Evolutionary conservation across 176 grass and related monocot species (phyloP).

Genomic region (Zoysia pacifica): DNA sequence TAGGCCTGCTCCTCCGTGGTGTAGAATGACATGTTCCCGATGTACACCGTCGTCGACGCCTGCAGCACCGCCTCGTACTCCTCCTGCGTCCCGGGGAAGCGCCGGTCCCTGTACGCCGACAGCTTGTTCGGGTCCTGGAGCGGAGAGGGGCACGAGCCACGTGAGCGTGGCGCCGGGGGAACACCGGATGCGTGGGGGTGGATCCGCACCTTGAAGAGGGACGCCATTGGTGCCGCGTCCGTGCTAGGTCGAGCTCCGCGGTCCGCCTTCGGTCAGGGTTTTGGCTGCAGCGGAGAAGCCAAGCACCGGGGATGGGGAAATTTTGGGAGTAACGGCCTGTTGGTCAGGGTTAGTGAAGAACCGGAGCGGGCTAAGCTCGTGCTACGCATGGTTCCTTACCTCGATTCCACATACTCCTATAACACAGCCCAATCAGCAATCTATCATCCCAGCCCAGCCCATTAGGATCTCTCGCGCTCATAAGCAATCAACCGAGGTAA

Average conservation of each 20-base stretch:
- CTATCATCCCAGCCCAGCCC: not conserved
- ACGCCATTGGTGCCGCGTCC: constrained; percentile 63
- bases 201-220: constrained; percentile 76
- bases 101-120: constrained; percentile 89
- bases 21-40: constrained; percentile 99
- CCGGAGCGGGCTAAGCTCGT: too few species aligned
- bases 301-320: constrained; percentile 20
- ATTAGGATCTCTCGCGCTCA: not conserved
- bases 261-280: not conserved
- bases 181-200: not conserved
- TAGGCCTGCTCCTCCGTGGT: constrained; percentile 96
- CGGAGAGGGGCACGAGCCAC: not conserved
- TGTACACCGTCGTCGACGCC: constrained; percentile 75
- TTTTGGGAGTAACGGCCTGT: not conserved
- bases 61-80: constrained; percentile 80
- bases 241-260: constrained; percentile 16
- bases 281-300: constrained; percentile 19
- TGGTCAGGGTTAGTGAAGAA: too few species aligned
- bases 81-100: constrained; percentile 86
- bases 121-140: constrained; percentile 82
- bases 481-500: not conserved
- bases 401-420: too few species aligned
- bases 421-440: too few species aligned
- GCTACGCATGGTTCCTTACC: too few species aligned
- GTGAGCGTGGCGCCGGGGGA: constrained; percentile 11